Conservation (phyloP, 2,329 filamentous ascomycete species). For the Calonectria pteridis region DNA sequence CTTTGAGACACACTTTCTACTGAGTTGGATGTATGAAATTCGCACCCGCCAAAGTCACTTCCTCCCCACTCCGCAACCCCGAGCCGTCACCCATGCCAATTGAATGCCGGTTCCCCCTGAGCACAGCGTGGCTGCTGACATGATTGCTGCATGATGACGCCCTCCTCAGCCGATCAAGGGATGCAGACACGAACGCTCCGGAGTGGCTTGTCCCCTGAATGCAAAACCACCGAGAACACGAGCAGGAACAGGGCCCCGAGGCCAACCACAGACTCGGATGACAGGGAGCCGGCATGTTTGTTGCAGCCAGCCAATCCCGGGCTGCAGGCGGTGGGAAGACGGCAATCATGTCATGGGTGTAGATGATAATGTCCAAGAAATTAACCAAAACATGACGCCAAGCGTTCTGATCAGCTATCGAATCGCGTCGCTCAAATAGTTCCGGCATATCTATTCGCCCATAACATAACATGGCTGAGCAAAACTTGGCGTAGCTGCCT, state of each 20-base stretch:
- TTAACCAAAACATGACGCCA: neutral
- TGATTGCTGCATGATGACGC: constrained; percentile 10
- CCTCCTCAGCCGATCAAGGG: neutral
- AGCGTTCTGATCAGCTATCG: neutral
- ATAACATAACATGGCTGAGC: neutral
- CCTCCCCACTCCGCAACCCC: neutral
- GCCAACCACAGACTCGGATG: neutral
- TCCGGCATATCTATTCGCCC: neutral
- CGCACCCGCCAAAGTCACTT: neutral
- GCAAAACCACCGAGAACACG: neutral
- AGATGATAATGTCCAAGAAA: neutral
- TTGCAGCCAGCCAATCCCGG: neutral
- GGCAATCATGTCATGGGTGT: neutral
- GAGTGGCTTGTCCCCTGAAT: constrained; percentile 10
- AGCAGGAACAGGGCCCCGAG: neutral
- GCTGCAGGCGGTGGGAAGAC: neutral
- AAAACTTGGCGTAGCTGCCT: neutral
- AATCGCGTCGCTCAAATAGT: neutral
- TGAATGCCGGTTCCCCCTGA: neutral
- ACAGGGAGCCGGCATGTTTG: neutral
- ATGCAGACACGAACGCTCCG: constrained; percentile 1
- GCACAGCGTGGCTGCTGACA: neutral
- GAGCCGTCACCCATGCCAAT: neutral
- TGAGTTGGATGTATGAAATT: constrained; percentile 1
- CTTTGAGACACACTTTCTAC: neutral